phyloP scores from a whole-genome alignment of 2,329 filamentous ascomycete genomes.

The Alternaria viburni region DNA sequence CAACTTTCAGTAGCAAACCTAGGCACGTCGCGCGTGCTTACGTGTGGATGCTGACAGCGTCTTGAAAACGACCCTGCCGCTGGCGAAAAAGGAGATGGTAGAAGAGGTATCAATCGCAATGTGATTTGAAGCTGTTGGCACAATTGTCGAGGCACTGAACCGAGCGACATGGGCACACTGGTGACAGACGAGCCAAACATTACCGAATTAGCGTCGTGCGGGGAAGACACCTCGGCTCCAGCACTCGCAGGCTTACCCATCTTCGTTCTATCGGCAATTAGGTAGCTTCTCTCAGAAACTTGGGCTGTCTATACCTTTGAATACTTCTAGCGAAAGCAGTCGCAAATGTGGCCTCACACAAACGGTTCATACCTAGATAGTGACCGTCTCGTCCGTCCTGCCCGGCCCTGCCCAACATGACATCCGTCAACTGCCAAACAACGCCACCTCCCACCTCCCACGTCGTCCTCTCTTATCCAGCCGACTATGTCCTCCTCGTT shows the following conservation, averaged over 20 bases:
- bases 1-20: too few species aligned
- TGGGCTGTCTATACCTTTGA: background rate
- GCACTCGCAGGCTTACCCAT: background rate
- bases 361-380: background rate
- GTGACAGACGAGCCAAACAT: too few species aligned
- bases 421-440: slow-evolving; percentile 35
- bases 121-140: too few species aligned
- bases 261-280: too few species aligned
- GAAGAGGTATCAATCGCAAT: too few species aligned
- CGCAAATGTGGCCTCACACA: background rate
- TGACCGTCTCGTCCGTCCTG: background rate
- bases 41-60: too few species aligned
- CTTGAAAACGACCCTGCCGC: too few species aligned
- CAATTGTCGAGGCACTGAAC: too few species aligned
- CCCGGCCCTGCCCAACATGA: slow-evolving; percentile 23
- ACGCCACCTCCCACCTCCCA: slow-evolving; percentile 40
- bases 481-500: slow-evolving; percentile 57
- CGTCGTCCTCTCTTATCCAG: slow-evolving; percentile 55
- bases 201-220: background rate
- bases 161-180: too few species aligned
- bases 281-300: too few species aligned
- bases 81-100: too few species aligned
- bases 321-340: background rate
- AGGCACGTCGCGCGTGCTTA: too few species aligned
- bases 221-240: slow-evolving; percentile 13